Evolutionary conservation across 768 basidiomycete genomes (phyloP), one percentile per base, ranked within the genome.

Genomic region (Gymnopilus dilepis): DNA sequence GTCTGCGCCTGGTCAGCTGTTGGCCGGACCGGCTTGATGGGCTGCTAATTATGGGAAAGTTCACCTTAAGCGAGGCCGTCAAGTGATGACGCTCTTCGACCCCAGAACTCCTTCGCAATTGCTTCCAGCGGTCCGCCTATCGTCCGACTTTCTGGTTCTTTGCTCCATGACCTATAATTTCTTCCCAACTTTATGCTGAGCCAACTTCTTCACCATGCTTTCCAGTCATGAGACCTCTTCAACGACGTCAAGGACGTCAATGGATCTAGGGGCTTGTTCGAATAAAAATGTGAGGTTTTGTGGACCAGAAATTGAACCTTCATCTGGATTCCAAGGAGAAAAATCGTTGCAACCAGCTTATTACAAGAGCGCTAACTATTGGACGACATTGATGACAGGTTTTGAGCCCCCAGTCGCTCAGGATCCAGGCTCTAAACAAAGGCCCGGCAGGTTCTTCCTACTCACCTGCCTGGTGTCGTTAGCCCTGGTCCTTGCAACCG

Each of bases 381-480:
- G 65, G 67, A 61, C 45, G 33, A 55, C 52, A 22, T 30, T 67
- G 7, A 68, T 70, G 67, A 65, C 67, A 55, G 69, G 67, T 19
- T 66, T 68, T 60, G 66, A 69, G 28, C 50, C 61, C 24, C 65
- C 67, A 50, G 31, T 58, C 15, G 42, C 41, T 33, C 62, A 47
- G 34, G 57, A 34, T 31, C 17, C 47, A n/a, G n/a, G n/a, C 28
- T 55, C 62, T 52, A 65, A 65, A 51, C 68, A 67, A 55, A 73
- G 61, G 62, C 65, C 68, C 15, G 56, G 64, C 37, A 69, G 69
- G 68, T 69, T 77, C 63, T 72, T 74, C 67, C 26, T 70, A 41
- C 50, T 68, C 34, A 69, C 71, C 15, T 71, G 72, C 62, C 56
- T 73, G 37, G 65, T 68, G 3, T 72, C 69, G 34, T 50, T 65